Evolutionary conservation across 2,329 filamentous ascomycete genomes (phyloP), one percentile per base, ranked within the genome.

Genomic region (Hypoxylon sp.): DNA sequence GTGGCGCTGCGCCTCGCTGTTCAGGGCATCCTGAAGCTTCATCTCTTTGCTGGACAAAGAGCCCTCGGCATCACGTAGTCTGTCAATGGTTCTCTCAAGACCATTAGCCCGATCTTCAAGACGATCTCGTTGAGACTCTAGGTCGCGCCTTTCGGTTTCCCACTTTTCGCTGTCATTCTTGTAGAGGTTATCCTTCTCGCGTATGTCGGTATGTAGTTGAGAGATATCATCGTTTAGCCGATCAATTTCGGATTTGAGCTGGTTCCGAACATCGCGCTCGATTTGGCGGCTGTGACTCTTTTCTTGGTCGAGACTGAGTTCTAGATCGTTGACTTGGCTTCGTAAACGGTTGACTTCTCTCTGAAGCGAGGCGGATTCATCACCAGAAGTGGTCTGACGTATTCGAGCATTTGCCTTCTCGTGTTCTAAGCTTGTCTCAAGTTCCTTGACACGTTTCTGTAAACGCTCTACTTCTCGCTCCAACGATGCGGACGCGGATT

Each of bases 91-190:
- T 59, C 88, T 86, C 78, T 93, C 91, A 35, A 93, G 85, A 7
- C 89, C 88, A 10, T 83, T 81, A 2, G 89, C 90, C 73, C 89
- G 89, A 73, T 93, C 89, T 75, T 93, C 90, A 0, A 89, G 89
- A 62, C 87, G 86, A 53, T 89, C 85, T 59, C 88, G 88, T 73
- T 93, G 89, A 1, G 89, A 84, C 73, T 92, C 87, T 0, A 94
- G 80, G 44, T 85, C 86, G 35, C 88, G 87, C 74, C 85, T 89
- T 74, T 91, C 88, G 6, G 86, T 87, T 58, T 92, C 89, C 91
- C 91, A 93, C 73, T 89, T 89, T 69, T 93, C 91, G 77, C 87
- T 88, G 74, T 93, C 90, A 63, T 91, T 88, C 65, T 90, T 89
- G 79, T 91, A 90, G 39, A 91, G 83, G 52, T 89, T 90, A 73